These are phyloP conservation scores for Xylaria acuta DNA, from an alignment of 495 filamentous ascomycete genomes.

Conservation along the genomic window DNA sequence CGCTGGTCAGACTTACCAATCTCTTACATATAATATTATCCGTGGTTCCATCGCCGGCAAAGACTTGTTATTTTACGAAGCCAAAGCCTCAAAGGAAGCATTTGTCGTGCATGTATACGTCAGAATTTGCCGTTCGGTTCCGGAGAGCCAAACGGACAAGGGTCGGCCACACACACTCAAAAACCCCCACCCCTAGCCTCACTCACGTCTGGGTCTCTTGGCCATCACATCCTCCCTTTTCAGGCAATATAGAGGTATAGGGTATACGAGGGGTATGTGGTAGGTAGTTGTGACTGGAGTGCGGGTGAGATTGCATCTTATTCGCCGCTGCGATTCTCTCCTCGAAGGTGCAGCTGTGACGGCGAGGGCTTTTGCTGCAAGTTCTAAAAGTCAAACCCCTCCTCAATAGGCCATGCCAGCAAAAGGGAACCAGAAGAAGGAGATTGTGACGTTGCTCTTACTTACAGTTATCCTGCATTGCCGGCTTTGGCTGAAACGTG, in stretches of 20 bases:
- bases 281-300: background rate
- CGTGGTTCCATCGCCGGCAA: background rate
- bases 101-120: background rate
- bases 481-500: background rate
- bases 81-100: constrained; percentile 3
- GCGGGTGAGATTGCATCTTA: background rate
- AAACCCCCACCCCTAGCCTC: background rate
- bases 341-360: too few species aligned
- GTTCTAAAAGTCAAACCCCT: background rate
- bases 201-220: background rate
- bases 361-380: background rate
- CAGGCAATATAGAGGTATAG: background rate
- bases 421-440: background rate
- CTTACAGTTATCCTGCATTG: background rate
- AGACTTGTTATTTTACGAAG: background rate
- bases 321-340: background rate
- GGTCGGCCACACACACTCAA: too few species aligned
- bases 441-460: background rate
- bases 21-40: background rate
- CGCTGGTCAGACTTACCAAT: background rate
- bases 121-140: background rate
- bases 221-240: background rate
- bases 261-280: background rate
- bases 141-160: background rate
- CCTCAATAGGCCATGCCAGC: background rate